A percentile compares a stretch with the other conserved stretches of the same genome.
phyloP scores from a whole-genome alignment of 352 stramenopile genomes.

The Phytophthora pinifolia region DNA sequence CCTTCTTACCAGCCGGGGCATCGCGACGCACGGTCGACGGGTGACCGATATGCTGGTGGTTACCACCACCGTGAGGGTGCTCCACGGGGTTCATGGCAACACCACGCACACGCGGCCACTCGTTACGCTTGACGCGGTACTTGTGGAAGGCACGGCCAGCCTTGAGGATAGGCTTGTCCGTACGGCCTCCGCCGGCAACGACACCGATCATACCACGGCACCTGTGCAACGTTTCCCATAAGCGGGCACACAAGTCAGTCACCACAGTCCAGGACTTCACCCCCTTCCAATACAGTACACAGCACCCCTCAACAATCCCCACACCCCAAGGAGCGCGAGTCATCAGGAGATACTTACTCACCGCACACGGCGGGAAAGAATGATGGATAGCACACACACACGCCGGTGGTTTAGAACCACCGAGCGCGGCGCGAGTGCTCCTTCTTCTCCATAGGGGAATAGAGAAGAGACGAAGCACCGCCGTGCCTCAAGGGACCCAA shows the following conservation, averaged over 20 bases:
- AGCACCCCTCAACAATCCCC: slow-evolving; percentile 11
- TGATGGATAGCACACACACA: slow-evolving; percentile 44
- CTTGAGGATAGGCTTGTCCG: slow-evolving; percentile 99
- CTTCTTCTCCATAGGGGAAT: slow-evolving; percentile 14
- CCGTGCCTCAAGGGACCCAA: slow-evolving; percentile 34
- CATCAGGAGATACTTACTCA: slow-evolving; percentile 81
- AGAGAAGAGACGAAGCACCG: slow-evolving; percentile 17
- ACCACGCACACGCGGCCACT: slow-evolving; percentile 99
- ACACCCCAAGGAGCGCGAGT: slow-evolving; percentile 7
- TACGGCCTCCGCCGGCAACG: slow-evolving; percentile 97
- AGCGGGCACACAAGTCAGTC: slow-evolving; percentile 38
- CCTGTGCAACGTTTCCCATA: slow-evolving; percentile 42
- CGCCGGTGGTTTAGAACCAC: slow-evolving; percentile 9
- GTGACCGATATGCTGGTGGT: slow-evolving; percentile 99
- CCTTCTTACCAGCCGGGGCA: slow-evolving; percentile 97
- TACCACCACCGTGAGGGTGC: slow-evolving; percentile 99
- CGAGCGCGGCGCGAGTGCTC: slow-evolving; percentile 27
- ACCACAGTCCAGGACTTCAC: slow-evolving; percentile 17
- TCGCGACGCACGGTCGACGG: slow-evolving; percentile 95
- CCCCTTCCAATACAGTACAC: background rate
- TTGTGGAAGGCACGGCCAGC: slow-evolving; percentile 98
- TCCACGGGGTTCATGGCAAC: slow-evolving; percentile 99
- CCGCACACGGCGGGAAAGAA: slow-evolving; percentile 68
- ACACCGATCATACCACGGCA: slow-evolving; percentile 97
- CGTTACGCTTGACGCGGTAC: slow-evolving; percentile 98